Conservation (phyloP, 2,329 filamentous ascomycete genomes). For the Berkeleyomyces basicola region DNA sequence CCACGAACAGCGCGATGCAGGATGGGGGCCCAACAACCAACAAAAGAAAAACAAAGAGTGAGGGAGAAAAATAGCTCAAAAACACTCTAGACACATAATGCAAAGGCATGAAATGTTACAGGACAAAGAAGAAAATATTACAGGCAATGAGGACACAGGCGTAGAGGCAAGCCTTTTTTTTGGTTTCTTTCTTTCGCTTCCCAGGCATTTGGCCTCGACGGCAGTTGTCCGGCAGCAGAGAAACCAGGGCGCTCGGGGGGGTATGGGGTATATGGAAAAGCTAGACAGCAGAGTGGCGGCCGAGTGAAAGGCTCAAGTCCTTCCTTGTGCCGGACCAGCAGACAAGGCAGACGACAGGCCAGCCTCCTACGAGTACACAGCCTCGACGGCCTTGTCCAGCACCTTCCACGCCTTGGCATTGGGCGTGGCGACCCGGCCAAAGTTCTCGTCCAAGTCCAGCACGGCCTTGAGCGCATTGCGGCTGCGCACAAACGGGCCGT, state of each 20-base stretch:
- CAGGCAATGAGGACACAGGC: background rate
- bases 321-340: background rate
- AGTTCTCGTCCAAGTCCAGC: constrained; percentile 83
- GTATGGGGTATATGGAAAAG: too few species aligned
- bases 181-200: background rate
- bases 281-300: too few species aligned
- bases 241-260: too few species aligned
- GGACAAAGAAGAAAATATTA: constrained; percentile 8
- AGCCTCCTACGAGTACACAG: constrained; percentile 8
- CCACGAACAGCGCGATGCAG: too few species aligned
- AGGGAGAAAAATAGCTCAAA: constrained; percentile 2
- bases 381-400: constrained; percentile 23
- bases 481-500: constrained; percentile 45
- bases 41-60: background rate
- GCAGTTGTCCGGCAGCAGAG: too few species aligned
- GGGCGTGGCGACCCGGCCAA: constrained; percentile 55
- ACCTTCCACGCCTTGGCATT: constrained; percentile 36
- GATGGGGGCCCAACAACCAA: background rate
- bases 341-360: background rate
- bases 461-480: constrained; percentile 92
- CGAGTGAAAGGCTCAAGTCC: background rate
- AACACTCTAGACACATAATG: background rate
- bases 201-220: too few species aligned
- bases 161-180: background rate
- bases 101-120: background rate